Evolutionary conservation across 768 basidiomycete species (phyloP), one percentile per base, ranked within the genome.

Genomic region (Auriscalpium vulgare): DNA sequence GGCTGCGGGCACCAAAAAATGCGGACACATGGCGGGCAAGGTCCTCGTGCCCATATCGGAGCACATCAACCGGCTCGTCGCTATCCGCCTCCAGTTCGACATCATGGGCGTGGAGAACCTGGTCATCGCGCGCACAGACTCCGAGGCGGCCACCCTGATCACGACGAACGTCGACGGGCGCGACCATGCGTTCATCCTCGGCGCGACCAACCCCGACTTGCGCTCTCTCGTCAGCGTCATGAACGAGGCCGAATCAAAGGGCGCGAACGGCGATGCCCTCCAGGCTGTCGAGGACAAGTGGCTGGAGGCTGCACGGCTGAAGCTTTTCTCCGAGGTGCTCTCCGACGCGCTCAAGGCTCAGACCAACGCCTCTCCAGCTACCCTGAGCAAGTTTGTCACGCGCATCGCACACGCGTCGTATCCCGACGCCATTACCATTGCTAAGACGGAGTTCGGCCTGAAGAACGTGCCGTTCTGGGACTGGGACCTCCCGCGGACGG

Each of bases 71-170:
- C 91, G 97, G 52, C 86, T 99, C 55, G 85, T 97, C 50, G 95
- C 97, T 46, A 95, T 98, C 67, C 91, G 97, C 29, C 79, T 97
- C 46, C 97, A 98, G 73, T 97, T 87, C 68, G 97, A 98, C 68
- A 90, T 99, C 68, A 95, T 98, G 94, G 95, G 95, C 54, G 93
- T 97, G 48, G 88, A 91, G 65, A 97, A 97, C 72, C 81, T 98
- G 62, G 82, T 89, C 65, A 80, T 99, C 67, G 89, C 94, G 8
- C 84, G 97, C 54, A 98, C 97, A 3, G 95, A 98, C 69, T 95
- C 95, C 4, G 95, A 98, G 71, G 95, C 97, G 6, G 95, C 97
- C 1, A 97, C 97, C 2, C 82, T 99, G 66, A 90, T 98, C 75
- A 89, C 93, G 38, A 87, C 91, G 61, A 98, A 98, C 72, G 91